phyloP scores from a whole-genome alignment of 176 grass and related monocot species.

The Musa schizocarpa region DNA sequence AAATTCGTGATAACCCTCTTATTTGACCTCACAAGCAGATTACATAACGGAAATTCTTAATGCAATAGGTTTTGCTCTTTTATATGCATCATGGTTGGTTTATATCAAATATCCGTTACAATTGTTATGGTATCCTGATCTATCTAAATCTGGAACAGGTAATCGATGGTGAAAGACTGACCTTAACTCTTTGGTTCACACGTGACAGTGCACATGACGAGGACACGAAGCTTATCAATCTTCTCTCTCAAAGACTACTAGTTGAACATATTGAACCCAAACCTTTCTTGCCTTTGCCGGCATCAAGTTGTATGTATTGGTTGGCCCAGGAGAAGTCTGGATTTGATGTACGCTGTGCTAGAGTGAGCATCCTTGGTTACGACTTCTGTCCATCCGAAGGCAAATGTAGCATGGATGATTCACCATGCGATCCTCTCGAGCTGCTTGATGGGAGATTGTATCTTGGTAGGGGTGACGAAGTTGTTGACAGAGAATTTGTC shows the following conservation, averaged over 20 bases:
- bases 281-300: constrained; percentile 50
- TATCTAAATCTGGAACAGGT: constrained; percentile 42
- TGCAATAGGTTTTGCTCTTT: neutral
- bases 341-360: constrained; percentile 71
- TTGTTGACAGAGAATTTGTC: constrained; percentile 57
- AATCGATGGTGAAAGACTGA: constrained; percentile 84
- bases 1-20: neutral
- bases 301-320: constrained; percentile 85
- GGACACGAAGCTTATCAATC: constrained; percentile 74
- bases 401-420: constrained; percentile 1
- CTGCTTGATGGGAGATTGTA: constrained; percentile 49
- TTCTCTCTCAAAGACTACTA: constrained; percentile 52
- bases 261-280: constrained; percentile 25
- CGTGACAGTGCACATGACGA: constrained; percentile 62
- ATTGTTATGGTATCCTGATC: neutral
- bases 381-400: constrained; percentile 24
- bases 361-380: constrained; percentile 46
- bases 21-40: neutral
- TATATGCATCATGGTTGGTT: neutral
- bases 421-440: constrained; percentile 34
- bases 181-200: constrained; percentile 85
- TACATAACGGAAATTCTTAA: neutral
- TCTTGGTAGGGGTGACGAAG: constrained; percentile 38
- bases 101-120: neutral
- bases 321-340: constrained; percentile 52